Base-by-base conservation (phyloP, 2,329 filamentous ascomycete genomes). In the Aspergillus glaucus region DNA sequence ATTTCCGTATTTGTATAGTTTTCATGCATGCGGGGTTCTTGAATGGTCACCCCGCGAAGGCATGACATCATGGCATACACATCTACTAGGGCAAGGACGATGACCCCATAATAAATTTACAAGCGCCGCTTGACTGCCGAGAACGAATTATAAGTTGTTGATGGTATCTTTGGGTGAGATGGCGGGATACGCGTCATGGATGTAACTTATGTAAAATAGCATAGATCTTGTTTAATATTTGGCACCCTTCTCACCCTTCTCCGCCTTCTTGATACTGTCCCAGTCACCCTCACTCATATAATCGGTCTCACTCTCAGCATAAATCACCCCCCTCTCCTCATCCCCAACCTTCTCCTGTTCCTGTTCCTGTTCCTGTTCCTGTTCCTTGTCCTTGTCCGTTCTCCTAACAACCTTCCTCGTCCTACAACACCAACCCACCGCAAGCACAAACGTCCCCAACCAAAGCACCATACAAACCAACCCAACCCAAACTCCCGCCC, bases 301-400 rank as follows among this genome's bases (percentile, higher is more conserved):
- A 15, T 50, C 51, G 40, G 45, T 48, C 30, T 54, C 52, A 14
- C 14, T 41, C 44, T 43, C 41, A 12, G 40, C 39, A 42, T 24
- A 19, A 24, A 42, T 3, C 12, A 19, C 39, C 22, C 39, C 39
- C n/a, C 39, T 24, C 39, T 42, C 19, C 39, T 24, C 19, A 15
- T 42, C 39, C 6, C 39, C 39, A 4, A 19, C 0, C 19, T 24
- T 21, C 39, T 21, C 10, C 17, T 15, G 15, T 6, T 24, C 39
- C 8, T 24, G 6, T 6, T 21, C 10, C 17, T 15, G 15, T 6
- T 24, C 39, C 8, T 24, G 6, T 6, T 24, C 39, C 8, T 24
- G 6, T 21, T 6, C 10, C 10, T 36, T 42, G 17, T 42, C 6
- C 17, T 42, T 15, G 9, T 24, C 39, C 19, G 39, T 42, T 3